A percentile compares a stretch with the other conserved stretches of the same genome.
These are phyloP conservation scores for Boletus coccyginus DNA, from an alignment of 768 basidiomycete species.

Conservation along the genomic window DNA sequence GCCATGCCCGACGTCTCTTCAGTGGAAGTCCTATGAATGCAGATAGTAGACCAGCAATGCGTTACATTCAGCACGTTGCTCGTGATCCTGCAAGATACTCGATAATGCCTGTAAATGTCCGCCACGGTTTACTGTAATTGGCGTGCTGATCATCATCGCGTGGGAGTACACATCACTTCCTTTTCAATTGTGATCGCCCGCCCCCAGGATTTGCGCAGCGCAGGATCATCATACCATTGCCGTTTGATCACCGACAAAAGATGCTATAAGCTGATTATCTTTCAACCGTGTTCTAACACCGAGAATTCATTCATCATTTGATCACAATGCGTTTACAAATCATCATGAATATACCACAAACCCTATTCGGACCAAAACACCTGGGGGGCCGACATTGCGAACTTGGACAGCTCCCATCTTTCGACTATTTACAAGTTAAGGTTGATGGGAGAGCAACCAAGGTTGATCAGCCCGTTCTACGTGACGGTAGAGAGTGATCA, in stretches of 20 bases:
- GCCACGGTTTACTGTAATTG: no score
- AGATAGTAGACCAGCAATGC: neutral
- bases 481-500: neutral
- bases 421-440: neutral
- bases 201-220: no score
- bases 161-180: no score
- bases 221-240: neutral
- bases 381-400: neutral
- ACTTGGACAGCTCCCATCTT: no score
- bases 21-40: no score
- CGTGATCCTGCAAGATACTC: neutral
- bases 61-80: neutral
- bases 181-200: neutral
- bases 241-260: no score
- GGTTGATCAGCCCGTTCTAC: conserved; percentile 8
- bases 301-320: neutral
- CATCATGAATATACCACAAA: no score
- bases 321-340: neutral
- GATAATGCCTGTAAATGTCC: no score
- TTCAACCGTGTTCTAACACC: neutral
- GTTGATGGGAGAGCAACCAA: conserved; percentile 12
- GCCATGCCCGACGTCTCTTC: no score
- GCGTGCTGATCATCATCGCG: no score
- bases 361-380: neutral
- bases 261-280: neutral